A percentile compares a stretch with the other conserved stretches of the same genome.
Conservation (phyloP, 1,139 yeast genomes). For the Suhomyces anneliseae region DNA sequence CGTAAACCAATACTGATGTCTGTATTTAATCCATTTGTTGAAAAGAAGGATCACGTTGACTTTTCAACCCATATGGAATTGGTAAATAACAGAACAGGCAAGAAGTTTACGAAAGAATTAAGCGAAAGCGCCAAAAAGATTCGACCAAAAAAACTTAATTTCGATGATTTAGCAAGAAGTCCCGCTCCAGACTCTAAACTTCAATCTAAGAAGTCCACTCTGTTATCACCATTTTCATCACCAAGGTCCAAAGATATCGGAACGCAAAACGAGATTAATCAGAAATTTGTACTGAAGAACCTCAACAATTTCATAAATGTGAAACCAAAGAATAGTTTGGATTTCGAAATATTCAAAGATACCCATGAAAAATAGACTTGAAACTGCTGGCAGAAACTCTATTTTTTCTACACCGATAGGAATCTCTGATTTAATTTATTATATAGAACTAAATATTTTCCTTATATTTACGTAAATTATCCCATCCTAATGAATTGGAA, state of each 20-base stretch:
- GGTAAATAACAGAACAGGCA: conserved; percentile 30
- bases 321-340: conserved; percentile 15
- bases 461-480: conserved; percentile 40
- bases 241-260: conserved; percentile 10
- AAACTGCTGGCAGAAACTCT: neutral
- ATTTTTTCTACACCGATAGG: no score
- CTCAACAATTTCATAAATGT: conserved; percentile 12
- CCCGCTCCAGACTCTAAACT: neutral
- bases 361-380: neutral
- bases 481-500: conserved; percentile 50
- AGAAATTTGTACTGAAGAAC: conserved; percentile 17
- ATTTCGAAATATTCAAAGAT: conserved; percentile 19
- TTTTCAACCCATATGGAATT: conserved; percentile 28
- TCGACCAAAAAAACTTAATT: conserved; percentile 31
- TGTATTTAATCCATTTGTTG: conserved; percentile 10
- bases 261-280: conserved; percentile 14
- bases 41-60: conserved; percentile 16
- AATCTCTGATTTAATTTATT: neutral
- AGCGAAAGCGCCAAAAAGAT: conserved; percentile 20
- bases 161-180: conserved; percentile 12
- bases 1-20: neutral
- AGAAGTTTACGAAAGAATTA: conserved; percentile 22
- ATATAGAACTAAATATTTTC: conserved; percentile 4
- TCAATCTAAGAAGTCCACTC: neutral
- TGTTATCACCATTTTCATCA: conserved; percentile 6